Conservation (phyloP, 2,329 filamentous ascomycete genomes). For the Beauveria scarabaeidicola region DNA sequence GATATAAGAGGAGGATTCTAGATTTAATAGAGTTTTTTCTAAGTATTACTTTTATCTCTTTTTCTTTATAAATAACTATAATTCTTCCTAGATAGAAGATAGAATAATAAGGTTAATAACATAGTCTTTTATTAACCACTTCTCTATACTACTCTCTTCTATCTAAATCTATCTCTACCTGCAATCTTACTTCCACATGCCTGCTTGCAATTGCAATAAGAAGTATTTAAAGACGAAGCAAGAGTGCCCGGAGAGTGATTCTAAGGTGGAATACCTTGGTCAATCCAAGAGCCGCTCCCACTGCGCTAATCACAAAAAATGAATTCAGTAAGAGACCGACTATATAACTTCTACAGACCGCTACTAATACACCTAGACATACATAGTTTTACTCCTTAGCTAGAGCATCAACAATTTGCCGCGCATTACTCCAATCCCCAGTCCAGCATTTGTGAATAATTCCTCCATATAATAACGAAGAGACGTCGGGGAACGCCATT, state of each 20-base stretch:
- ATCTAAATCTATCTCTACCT: too few species aligned
- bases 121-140: too few species aligned
- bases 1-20: too few species aligned
- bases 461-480: neutral
- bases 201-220: too few species aligned
- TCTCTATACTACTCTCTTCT: too few species aligned
- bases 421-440: conserved; percentile 2
- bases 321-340: neutral
- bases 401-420: neutral
- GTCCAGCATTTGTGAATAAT: neutral
- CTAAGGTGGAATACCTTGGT: neutral
- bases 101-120: too few species aligned
- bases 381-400: neutral
- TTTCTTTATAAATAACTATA: too few species aligned
- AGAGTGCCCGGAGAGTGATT: neutral
- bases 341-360: neutral
- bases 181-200: too few species aligned
- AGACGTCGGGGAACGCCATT: neutral
- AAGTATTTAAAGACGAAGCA: neutral
- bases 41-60: too few species aligned
- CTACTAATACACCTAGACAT: neutral
- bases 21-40: too few species aligned
- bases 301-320: neutral
- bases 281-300: neutral
- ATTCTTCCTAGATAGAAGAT: too few species aligned